phyloP scores from a whole-genome alignment of 495 filamentous ascomycete genomes.

The Neohortaea acidophila region DNA sequence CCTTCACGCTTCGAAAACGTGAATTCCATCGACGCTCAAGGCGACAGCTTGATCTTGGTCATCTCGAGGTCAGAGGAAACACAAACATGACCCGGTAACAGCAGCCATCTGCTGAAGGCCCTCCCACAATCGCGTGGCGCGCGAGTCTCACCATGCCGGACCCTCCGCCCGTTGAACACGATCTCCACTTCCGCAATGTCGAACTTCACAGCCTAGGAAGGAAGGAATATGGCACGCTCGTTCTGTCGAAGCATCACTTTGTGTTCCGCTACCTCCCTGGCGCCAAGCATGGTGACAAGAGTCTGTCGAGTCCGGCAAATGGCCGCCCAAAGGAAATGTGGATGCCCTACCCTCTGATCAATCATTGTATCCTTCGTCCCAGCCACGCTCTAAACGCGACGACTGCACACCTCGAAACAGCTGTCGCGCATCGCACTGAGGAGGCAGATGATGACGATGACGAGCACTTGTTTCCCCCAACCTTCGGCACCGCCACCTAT shows the following conservation, averaged over 20 bases:
- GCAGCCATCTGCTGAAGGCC: no score
- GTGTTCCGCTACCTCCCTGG: constrained; percentile 28
- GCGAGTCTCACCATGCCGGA: constrained; percentile 1
- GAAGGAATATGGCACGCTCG: constrained; percentile 17
- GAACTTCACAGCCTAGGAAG: neutral
- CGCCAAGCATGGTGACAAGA: constrained; percentile 16
- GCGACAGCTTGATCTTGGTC: no score
- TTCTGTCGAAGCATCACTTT: constrained; percentile 31
- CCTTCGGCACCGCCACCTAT: constrained; percentile 20
- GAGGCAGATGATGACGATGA: neutral
- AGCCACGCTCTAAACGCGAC: constrained; percentile 6
- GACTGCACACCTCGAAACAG: no score
- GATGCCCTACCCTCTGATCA: constrained; percentile 88
- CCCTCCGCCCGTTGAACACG: neutral
- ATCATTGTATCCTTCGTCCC: constrained; percentile 48
- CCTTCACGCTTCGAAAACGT: no score
- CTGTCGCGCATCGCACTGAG: no score
- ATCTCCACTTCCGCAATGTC: constrained; percentile 3
- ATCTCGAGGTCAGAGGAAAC: no score
- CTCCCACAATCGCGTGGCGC: no score
- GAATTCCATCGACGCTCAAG: no score
- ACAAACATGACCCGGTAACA: no score
- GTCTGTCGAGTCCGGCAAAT: neutral
- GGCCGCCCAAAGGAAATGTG: constrained; percentile 54
- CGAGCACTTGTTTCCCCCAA: constrained; percentile 13